Evolutionary conservation across 2,329 filamentous ascomycete species (phyloP).

Genomic region (Thermochaetoides dissita): DNA sequence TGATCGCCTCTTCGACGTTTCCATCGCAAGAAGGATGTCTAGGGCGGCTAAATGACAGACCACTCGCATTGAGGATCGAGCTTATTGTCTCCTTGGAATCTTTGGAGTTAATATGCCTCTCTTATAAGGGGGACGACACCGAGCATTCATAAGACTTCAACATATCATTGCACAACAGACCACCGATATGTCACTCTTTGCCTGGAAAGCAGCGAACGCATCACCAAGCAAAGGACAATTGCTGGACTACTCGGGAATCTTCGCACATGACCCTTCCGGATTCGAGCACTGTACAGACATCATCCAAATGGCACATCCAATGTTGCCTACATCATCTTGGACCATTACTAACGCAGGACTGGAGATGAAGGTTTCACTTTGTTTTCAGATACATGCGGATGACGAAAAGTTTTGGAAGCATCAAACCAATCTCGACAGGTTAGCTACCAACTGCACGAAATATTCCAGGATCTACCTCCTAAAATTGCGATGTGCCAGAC

Average conservation of each 20-base stretch:
- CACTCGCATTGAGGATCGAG: constrained; percentile 1
- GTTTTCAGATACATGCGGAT: too few species aligned
- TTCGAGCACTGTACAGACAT: neutral
- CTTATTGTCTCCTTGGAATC: constrained; percentile 1
- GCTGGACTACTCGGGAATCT: neutral
- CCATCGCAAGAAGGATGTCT: neutral
- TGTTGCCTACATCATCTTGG: constrained; percentile 3
- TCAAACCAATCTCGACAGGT: too few species aligned
- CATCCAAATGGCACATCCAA: neutral
- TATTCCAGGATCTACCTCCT: too few species aligned
- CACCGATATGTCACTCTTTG: constrained; percentile 1
- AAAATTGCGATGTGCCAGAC: too few species aligned
- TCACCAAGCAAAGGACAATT: neutral
- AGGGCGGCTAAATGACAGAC: neutral
- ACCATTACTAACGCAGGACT: constrained; percentile 4
- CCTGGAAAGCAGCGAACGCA: neutral
- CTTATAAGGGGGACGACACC: neutral
- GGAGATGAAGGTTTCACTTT: too few species aligned
- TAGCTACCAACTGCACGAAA: too few species aligned
- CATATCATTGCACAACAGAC: neutral
- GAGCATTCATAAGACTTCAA: constrained; percentile 1
- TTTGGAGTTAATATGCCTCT: constrained; percentile 2
- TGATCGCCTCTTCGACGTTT: neutral
- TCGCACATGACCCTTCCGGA: constrained; percentile 1
- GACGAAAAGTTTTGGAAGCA: too few species aligned